Percentiles rank a stretch among this genome's conserved stretches.
These are phyloP conservation scores for Backusella westeae DNA, from an alignment of 192 early-diverging fungal genomes.

Conservation along the genomic window DNA sequence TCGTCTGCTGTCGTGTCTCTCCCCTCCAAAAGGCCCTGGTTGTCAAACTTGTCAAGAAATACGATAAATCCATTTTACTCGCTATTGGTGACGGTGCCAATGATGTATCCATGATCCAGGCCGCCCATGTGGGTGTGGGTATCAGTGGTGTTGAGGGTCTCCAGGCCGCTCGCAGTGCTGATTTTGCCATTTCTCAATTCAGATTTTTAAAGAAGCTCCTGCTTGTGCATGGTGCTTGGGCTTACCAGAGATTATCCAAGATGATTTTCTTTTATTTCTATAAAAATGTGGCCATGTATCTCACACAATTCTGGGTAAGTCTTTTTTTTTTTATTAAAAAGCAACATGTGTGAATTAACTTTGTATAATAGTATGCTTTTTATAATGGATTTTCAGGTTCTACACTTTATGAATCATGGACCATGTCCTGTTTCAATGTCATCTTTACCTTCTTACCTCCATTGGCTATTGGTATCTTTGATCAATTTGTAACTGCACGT, in stretches of 20 bases:
- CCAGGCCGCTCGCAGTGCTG: conserved; percentile 93
- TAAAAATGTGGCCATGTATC: conserved; percentile 97
- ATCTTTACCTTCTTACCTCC: conserved; percentile 94
- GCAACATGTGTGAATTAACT: not conserved
- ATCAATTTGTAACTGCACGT: conserved; percentile 89
- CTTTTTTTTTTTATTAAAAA: not conserved
- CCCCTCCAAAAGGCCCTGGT: conserved; percentile 98
- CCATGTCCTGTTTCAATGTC: conserved; percentile 91
- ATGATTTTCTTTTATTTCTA: conserved; percentile 98
- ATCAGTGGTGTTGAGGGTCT: conserved; percentile 96
- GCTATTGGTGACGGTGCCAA: conserved; percentile 99
- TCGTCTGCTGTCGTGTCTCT: conserved; percentile 97
- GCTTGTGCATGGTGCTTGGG: conserved; percentile 96
- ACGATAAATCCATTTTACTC: conserved; percentile 81
- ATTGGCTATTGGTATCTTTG: conserved; percentile 94
- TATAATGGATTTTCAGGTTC: conserved; percentile 96
- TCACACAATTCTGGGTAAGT: conserved; percentile 92
- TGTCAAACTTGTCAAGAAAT: conserved; percentile 96
- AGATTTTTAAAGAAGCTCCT: conserved; percentile 90
- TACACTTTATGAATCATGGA: conserved; percentile 99
- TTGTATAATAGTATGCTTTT: conserved; percentile 56
- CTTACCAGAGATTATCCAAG: conserved; percentile 92
- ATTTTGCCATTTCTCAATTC: conserved; percentile 99
- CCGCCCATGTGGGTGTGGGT: conserved; percentile 96
- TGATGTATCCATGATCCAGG: conserved; percentile 99